Percentiles rank a stretch among this genome's conserved stretches.
Evolutionary conservation across 352 stramenopile species (phyloP).

Genomic region (Nothophytophthora sp.): DNA sequence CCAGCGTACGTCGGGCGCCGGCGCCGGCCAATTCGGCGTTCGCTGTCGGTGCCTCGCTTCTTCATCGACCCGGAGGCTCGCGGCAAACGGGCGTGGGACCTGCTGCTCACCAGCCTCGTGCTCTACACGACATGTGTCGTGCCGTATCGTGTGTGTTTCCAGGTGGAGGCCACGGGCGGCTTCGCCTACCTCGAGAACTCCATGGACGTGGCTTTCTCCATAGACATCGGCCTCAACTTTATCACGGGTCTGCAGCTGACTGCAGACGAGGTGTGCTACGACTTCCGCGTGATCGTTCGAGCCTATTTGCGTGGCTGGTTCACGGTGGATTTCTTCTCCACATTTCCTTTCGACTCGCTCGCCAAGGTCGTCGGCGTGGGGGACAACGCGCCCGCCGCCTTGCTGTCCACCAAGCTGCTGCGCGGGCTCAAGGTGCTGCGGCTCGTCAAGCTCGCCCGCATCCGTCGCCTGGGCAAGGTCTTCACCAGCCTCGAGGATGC

Average conservation of each 20-base stretch:
- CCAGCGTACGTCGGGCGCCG: conserved; percentile 44
- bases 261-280: conserved; percentile 66
- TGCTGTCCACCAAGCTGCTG: conserved; percentile 77
- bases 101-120: conserved; percentile 63
- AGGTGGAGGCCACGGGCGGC: conserved; percentile 48
- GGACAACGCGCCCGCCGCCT: conserved; percentile 30
- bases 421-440: conserved; percentile 84
- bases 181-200: conserved; percentile 52
- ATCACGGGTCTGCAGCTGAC: conserved; percentile 68
- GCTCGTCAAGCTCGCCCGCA: conserved; percentile 89
- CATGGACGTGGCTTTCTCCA: conserved; percentile 70
- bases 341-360: conserved; percentile 71
- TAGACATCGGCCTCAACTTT: conserved; percentile 85
- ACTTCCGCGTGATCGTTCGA: conserved; percentile 38
- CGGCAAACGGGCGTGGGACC: conserved; percentile 66
- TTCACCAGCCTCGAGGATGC: conserved; percentile 85
- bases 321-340: conserved; percentile 83
- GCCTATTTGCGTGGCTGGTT: conserved; percentile 85
- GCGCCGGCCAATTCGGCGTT: conserved; percentile 24
- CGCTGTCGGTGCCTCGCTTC: conserved; percentile 29
- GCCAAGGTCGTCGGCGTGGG: conserved; percentile 37
- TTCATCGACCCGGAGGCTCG: conserved; percentile 68
- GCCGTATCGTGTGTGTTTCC: conserved; percentile 80
- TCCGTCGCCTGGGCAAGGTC: conserved; percentile 87
- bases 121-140: conserved; percentile 79